phyloP scores from a whole-genome alignment of 352 stramenopile species.

The Phytophthora europaea region DNA sequence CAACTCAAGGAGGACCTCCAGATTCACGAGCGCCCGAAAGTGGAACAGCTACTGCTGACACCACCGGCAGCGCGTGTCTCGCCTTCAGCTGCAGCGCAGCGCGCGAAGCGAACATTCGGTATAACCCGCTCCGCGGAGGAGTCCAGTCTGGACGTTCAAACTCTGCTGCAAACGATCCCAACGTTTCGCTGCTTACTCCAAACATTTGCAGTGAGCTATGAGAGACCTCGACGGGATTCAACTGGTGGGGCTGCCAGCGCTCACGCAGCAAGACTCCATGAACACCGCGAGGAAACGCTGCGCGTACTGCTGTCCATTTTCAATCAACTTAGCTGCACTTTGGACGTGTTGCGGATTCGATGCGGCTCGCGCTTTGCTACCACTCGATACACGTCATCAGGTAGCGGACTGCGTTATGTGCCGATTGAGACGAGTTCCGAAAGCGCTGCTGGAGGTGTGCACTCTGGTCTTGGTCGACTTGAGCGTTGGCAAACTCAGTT shows the following conservation, averaged over 20 bases:
- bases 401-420: not conserved
- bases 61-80: constrained; percentile 17
- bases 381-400: not conserved
- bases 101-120: not conserved
- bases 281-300: constrained; percentile 38
- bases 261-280: constrained; percentile 22
- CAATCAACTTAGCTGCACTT: constrained; percentile 19
- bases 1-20: constrained; percentile 54
- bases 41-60: constrained; percentile 33
- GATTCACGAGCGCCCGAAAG: constrained; percentile 37
- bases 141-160: constrained; percentile 17
- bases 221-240: constrained; percentile 14
- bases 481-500: constrained; percentile 46
- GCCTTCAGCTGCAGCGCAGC: constrained; percentile 14
- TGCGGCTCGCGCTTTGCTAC: constrained; percentile 35
- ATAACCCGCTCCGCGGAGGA: constrained; percentile 1
- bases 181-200: constrained; percentile 36
- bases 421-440: not conserved
- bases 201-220: constrained; percentile 23
- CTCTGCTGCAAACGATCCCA: constrained; percentile 43
- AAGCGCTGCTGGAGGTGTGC: not conserved
- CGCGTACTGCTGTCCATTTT: constrained; percentile 36
- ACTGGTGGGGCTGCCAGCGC: constrained; percentile 17
- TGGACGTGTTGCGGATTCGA: constrained; percentile 41
- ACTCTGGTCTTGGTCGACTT: constrained; percentile 25